These are phyloP conservation scores for Sphagnum magellanicum DNA, from an alignment of 228 moss, liverwort and hornwort genomes.

Conservation along the genomic window DNA sequence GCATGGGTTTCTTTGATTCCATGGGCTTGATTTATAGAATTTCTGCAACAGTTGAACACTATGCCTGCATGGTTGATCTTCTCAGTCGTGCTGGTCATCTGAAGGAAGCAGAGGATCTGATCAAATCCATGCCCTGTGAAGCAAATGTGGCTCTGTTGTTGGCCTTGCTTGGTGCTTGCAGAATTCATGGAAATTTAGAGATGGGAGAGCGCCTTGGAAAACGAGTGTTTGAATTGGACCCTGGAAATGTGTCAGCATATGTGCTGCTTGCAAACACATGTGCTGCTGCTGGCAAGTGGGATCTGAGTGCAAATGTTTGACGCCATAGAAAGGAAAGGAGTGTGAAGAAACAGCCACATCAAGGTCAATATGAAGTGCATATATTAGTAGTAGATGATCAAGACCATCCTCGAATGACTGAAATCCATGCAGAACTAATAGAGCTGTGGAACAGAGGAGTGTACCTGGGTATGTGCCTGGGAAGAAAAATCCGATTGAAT, in stretches of 20 bases:
- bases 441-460: too few relatives aligned
- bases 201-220: background rate
- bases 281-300: constrained; percentile 1
- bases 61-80: constrained; percentile 8
- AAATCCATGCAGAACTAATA: too few relatives aligned
- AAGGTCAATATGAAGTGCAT: too few relatives aligned
- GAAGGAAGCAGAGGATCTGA: background rate
- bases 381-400: too few relatives aligned
- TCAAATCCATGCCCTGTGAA: constrained; percentile 4
- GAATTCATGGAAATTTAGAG: constrained; percentile 1
- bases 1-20: background rate
- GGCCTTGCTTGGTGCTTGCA: constrained; percentile 10
- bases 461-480: too few relatives aligned
- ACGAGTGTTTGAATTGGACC: constrained; percentile 4
- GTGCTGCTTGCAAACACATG: constrained; percentile 5
- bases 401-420: too few relatives aligned
- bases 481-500: too few relatives aligned
- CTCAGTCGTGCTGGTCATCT: constrained; percentile 4
- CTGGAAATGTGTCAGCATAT: background rate
- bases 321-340: too few relatives aligned
- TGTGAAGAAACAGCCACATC: too few relatives aligned
- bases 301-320: too few relatives aligned
- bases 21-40: background rate
- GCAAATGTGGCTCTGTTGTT: constrained; percentile 1
- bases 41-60: constrained; percentile 7